phyloP scores from a whole-genome alignment of 139 green algal species.

The Auxenochlorella pyrenoidosa region DNA sequence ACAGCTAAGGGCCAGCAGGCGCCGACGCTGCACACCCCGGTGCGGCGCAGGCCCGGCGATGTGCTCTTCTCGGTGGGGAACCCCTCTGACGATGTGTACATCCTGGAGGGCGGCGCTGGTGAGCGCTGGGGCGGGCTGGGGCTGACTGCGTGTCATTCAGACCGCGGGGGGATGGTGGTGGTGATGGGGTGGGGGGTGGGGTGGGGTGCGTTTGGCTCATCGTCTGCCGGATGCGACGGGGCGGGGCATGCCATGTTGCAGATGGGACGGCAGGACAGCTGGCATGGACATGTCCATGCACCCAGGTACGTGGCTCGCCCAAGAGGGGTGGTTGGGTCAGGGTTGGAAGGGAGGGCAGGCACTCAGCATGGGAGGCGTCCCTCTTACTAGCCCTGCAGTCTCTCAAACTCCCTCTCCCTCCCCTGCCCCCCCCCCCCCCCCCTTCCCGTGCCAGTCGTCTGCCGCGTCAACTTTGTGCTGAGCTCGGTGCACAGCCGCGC shows the following conservation, averaged over 20 bases:
- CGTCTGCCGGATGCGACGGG: no score
- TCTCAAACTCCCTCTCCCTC: not conserved
- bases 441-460: not conserved
- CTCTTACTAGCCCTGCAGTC: not conserved
- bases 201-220: no score
- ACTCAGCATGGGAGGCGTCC: no score
- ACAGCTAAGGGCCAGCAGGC: not conserved
- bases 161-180: no score
- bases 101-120: slow-evolving; percentile 55
- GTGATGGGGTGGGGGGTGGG: no score
- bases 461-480: slow-evolving; percentile 11
- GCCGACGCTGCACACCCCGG: no score
- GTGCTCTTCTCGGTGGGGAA: slow-evolving; percentile 57
- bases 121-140: not conserved
- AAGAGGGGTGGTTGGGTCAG: no score
- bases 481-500: slow-evolving; percentile 33
- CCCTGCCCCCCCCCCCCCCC: not conserved
- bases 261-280: no score
- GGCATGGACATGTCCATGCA: no score
- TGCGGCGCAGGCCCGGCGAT: slow-evolving; percentile 8
- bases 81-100: slow-evolving; percentile 48
- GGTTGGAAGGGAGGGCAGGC: no score
- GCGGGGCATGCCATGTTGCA: no score
- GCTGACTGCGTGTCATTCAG: not conserved
- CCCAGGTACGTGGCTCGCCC: no score